phyloP scores from a whole-genome alignment of 1,284 basidiomycete genomes.

The Schizophyllum commune region DNA sequence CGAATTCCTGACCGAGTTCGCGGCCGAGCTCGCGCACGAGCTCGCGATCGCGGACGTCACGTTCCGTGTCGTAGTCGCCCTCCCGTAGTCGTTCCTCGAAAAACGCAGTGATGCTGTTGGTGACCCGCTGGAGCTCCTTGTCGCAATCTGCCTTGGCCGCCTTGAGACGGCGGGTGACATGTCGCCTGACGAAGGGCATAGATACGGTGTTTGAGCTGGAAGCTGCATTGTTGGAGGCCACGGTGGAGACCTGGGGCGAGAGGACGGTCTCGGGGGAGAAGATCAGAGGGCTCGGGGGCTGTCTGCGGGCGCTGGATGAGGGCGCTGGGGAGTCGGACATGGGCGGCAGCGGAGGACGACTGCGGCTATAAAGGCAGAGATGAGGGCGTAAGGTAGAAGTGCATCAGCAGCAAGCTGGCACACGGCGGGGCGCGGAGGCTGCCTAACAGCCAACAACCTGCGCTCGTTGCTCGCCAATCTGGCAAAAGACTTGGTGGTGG shows the following conservation, averaged over 20 bases:
- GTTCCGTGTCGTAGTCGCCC: slow-evolving; percentile 61
- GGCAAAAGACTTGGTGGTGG: neutral
- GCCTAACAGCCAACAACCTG: neutral
- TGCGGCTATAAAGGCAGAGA: slow-evolving; percentile 13
- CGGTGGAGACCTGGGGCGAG: slow-evolving; percentile 40
- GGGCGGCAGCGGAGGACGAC: slow-evolving; percentile 19
- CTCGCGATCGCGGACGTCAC: slow-evolving; percentile 51
- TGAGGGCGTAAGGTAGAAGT: slow-evolving; percentile 16
- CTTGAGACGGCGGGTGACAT: slow-evolving; percentile 89
- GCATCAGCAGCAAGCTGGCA: slow-evolving; percentile 1
- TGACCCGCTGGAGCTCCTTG: slow-evolving; percentile 87
- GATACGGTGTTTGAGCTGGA: slow-evolving; percentile 59
- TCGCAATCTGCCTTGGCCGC: slow-evolving; percentile 95
- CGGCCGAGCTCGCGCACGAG: slow-evolving; percentile 15
- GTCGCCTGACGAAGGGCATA: slow-evolving; percentile 83
- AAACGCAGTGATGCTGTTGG: slow-evolving; percentile 87
- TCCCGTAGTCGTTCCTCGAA: slow-evolving; percentile 86
- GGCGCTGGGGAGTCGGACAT: slow-evolving; percentile 48
- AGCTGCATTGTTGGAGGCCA: slow-evolving; percentile 31
- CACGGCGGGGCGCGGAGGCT: neutral
- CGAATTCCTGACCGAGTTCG: neutral
- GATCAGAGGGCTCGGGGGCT: slow-evolving; percentile 69
- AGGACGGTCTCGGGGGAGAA: slow-evolving; percentile 61
- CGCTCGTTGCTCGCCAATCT: neutral
- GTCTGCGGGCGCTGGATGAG: slow-evolving; percentile 38